Evolutionary conservation across 2,329 filamentous ascomycete species (phyloP), one percentile per base, ranked within the genome.

Genomic region (Aspergillus amoenus): DNA sequence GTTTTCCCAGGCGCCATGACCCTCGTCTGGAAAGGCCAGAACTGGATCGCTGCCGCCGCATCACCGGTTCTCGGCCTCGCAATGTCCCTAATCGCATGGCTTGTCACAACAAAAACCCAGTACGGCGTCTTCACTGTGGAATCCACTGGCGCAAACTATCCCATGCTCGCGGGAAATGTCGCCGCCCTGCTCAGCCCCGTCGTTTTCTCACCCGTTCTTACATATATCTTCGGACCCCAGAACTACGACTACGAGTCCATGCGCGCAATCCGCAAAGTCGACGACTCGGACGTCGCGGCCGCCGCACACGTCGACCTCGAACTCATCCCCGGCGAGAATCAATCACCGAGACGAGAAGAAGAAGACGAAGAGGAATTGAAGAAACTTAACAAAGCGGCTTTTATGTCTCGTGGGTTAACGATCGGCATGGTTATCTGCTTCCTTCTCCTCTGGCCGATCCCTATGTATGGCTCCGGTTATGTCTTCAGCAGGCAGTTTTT

Each of bases 201-300:
- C 0, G 70, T 93, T 41, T 87, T 93, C 68, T 82, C 93, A 8
- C 90, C 91, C 0, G 60, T 93, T 44, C 80, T 95, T n/a, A 93
- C 90, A 0, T 82, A 88, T 51, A 75, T 82, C 15, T 87, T 91
- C 59, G 84, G 84, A n/a, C 69, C 78, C 11, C 88, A 93, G 57
- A 87, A 90, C 64, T 96, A 96, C 74, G 89, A 96, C 78, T 96
- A 91, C 87, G 77, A 85, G 56, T 88, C 87, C 15, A 96, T 96
- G 92, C 83, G 85, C 67, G 80, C 79, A 1, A 96, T 96, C 69
- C 85, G 89, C 65, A 85, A 84, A 64, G 89, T 85, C 45, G 91
- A 96, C 66, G 92, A 96, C 72, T 82, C 85, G 43, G 89, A 92
- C 49, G 77, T 92, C 18, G 84, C 87, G 0, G 80, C 79, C 0